Conservation (phyloP, 1,284 basidiomycete species). For the Cryptococcus deneoformans region DNA sequence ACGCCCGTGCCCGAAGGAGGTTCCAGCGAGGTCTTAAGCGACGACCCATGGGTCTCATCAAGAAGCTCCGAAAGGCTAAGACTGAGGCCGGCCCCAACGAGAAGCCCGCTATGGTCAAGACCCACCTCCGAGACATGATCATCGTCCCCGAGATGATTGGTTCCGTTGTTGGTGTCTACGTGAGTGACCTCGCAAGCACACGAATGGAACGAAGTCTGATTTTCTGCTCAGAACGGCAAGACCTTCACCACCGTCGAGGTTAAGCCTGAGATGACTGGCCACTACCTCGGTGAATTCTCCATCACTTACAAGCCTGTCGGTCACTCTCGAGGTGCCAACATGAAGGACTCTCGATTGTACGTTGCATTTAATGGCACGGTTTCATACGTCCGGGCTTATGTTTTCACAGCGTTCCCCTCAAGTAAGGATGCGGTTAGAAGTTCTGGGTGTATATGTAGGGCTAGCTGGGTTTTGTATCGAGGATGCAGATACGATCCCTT, state of each 20-base stretch:
- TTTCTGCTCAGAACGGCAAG: constrained; percentile 54
- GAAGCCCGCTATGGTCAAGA: constrained; percentile 98
- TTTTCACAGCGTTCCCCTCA: constrained; percentile 60
- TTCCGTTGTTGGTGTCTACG: constrained; percentile 91
- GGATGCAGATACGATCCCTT: constrained; percentile 20
- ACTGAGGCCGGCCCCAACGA: constrained; percentile 98
- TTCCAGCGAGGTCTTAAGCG: constrained; percentile 99
- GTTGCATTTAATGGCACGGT: constrained; percentile 4
- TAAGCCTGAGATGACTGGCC: constrained; percentile 99
- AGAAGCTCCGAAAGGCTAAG: constrained; percentile 99
- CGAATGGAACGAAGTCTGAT: neutral
- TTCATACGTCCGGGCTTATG: constrained; percentile 23
- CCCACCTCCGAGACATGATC: constrained; percentile 99
- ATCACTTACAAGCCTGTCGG: constrained; percentile 98
- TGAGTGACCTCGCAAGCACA: constrained; percentile 23
- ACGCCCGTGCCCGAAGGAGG: constrained; percentile 96
- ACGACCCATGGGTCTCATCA: constrained; percentile 97
- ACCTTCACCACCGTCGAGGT: constrained; percentile 97
- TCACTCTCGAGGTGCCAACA: constrained; percentile 93
- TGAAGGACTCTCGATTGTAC: constrained; percentile 61
- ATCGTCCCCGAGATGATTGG: constrained; percentile 99
- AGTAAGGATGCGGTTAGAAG: constrained; percentile 48
- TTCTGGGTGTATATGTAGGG: neutral
- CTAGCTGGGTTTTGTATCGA: constrained; percentile 18
- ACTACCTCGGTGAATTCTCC: constrained; percentile 92